Base-by-base conservation (phyloP, 495 filamentous ascomycete genomes). In the Xanthoparmelia taractica region DNA sequence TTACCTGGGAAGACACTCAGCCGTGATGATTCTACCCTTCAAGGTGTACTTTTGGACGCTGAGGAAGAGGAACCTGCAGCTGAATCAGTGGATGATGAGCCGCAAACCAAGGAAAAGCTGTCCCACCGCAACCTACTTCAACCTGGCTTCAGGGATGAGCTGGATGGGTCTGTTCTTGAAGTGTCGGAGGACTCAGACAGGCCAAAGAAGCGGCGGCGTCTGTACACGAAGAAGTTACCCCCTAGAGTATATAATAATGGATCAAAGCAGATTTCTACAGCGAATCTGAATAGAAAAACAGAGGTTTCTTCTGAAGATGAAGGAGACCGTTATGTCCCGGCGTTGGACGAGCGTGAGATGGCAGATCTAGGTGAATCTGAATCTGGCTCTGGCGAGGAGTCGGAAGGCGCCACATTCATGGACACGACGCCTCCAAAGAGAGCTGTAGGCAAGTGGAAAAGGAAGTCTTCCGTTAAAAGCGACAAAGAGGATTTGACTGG, bases 121-220 rank as follows among this genome's bases (percentile, higher is more conserved):
- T 96, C 91, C 10, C 92, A 97, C 72, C 87, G 88, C 48, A 87
- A 94, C 63, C 79, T 98, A 33, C 80, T 86, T 37, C 81, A 83
- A 8, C 94, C 94, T 17, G 92, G 90, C 0, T 93, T 97, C 72
- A 84, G 84, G 37, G 77, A 80, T 41, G 74, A 73, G 13, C 58
- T 57, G 2, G 76, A 71, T 58, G 77, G 77, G 38, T 57, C 63
- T 55, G 63, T 60, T 25, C 64, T 50, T n/a, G 67, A 60, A 23
- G 63, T 66, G 36, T 67, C 69, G 43, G 67, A 64, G 37, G 25
- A 61, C 8, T 57, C 57, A 25, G 66, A 69, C 50, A 69, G 70
- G 17, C 69, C 75, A 11, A 66, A 50, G 17, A 85, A 87, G 67
- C 74, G 77, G 29, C 59, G 71, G 48, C 68, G 72, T 59, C 61